phyloP scores from a whole-genome alignment of 352 stramenopile species.

The Globisporangium spinosum region DNA sequence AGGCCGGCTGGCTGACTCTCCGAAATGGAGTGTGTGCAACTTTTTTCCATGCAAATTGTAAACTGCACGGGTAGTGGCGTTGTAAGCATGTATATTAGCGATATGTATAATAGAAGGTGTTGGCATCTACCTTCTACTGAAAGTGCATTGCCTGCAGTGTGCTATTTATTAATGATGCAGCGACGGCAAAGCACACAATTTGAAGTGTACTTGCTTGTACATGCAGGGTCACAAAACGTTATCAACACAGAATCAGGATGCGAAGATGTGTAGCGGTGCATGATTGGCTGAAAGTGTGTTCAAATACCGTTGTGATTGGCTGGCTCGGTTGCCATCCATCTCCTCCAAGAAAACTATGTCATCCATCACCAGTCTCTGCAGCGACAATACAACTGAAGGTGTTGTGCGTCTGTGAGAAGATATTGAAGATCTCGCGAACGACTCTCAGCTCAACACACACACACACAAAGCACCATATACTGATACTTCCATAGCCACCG shows the following conservation, averaged over 20 bases:
- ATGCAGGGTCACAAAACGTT: not conserved
- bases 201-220: not conserved
- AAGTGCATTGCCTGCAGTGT: no score
- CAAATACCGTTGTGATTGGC: not conserved
- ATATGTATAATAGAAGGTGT: not conserved
- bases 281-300: not conserved
- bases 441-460: no score
- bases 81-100: not conserved
- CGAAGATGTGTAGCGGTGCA: not conserved
- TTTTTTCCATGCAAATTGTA: not conserved
- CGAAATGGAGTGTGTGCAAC: not conserved
- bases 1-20: not conserved
- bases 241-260: not conserved
- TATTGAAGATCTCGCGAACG: no score
- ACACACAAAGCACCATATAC: no score
- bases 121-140: not conserved
- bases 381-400: not conserved
- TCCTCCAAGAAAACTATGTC: not conserved
- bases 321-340: not conserved
- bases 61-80: not conserved
- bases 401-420: no score
- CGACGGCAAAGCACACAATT: not conserved
- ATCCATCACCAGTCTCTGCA: not conserved
- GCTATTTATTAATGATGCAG: no score
- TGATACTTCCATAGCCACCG: no score